Percentiles rank a stretch among this genome's conserved stretches.
phyloP scores from a whole-genome alignment of 345 rosid species.

The Eutrema japonicum region DNA sequence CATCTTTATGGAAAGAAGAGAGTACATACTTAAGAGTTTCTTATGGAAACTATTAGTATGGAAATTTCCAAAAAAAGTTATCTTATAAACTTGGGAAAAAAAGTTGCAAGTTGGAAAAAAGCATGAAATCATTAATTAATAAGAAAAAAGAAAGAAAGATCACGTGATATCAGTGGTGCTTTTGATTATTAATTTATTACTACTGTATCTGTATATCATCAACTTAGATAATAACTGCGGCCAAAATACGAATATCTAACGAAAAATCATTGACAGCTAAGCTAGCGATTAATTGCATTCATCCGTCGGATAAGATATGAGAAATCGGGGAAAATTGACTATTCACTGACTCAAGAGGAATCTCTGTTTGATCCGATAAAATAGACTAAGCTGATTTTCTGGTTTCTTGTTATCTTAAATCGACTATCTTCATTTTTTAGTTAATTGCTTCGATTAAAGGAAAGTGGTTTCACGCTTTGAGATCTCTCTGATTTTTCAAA shows the following conservation, averaged over 20 bases:
- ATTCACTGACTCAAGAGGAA: background rate
- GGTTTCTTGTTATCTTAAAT: too few relatives aligned
- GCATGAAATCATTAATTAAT: slow-evolving; percentile 8
- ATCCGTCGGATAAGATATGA: background rate
- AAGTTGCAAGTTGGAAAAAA: slow-evolving; percentile 27
- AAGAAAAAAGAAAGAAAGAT: slow-evolving; percentile 1
- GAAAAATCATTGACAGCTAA: slow-evolving; percentile 23
- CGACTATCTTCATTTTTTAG: too few relatives aligned
- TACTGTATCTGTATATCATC: too few relatives aligned
- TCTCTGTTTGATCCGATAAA: background rate
- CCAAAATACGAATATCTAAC: background rate
- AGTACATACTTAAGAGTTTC: too few relatives aligned
- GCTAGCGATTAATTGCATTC: slow-evolving; percentile 7
- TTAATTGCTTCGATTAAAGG: background rate
- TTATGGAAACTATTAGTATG: slow-evolving; percentile 7
- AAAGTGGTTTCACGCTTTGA: background rate
- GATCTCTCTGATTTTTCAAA: background rate
- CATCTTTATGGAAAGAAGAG: too few relatives aligned
- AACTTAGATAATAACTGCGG: background rate
- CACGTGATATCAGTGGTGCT: slow-evolving; percentile 31
- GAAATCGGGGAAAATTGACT: background rate
- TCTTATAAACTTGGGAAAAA: slow-evolving; percentile 6
- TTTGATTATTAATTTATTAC: background rate
- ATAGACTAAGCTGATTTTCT: background rate
- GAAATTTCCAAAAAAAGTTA: slow-evolving; percentile 19